phyloP scores from a whole-genome alignment of 2,329 filamentous ascomycete species.

The Fusarium sp. region DNA sequence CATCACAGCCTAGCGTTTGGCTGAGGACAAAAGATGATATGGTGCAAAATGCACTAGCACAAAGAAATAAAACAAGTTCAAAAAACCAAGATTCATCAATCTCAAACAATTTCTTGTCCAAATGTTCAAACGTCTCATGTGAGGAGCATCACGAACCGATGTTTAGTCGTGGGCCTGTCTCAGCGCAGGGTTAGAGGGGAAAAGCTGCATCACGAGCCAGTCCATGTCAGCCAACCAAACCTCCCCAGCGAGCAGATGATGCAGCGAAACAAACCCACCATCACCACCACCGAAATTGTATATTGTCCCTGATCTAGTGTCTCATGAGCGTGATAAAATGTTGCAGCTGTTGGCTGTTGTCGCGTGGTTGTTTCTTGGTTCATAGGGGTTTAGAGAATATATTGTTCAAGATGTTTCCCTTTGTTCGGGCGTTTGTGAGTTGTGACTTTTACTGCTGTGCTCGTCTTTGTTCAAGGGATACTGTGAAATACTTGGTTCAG shows the following conservation, averaged over 20 bases:
- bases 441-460: constrained; percentile 21
- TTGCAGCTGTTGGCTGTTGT: constrained; percentile 24
- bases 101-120: not conserved
- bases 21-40: constrained; percentile 9
- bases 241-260: constrained; percentile 24
- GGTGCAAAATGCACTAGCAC: not conserved
- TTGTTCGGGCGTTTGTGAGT: constrained; percentile 8
- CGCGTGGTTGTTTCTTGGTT: constrained; percentile 23
- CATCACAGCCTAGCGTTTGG: constrained; percentile 21
- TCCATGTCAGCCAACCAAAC: constrained; percentile 33
- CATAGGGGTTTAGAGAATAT: constrained; percentile 14
- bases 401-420: constrained; percentile 17
- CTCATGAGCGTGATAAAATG: constrained; percentile 24
- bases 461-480: constrained; percentile 25
- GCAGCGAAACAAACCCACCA: constrained; percentile 39
- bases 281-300: not conserved
- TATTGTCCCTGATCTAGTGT: constrained; percentile 14
- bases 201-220: constrained; percentile 37
- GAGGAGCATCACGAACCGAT: constrained; percentile 37
- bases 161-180: constrained; percentile 23
- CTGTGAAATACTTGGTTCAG: not conserved
- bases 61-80: not conserved
- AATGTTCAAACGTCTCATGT: constrained; percentile 37
- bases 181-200: constrained; percentile 22
- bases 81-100: constrained; percentile 2